These are phyloP conservation scores for Chalciporus pseudorubinellus DNA, from an alignment of 768 basidiomycete species.

Conservation along the genomic window DNA sequence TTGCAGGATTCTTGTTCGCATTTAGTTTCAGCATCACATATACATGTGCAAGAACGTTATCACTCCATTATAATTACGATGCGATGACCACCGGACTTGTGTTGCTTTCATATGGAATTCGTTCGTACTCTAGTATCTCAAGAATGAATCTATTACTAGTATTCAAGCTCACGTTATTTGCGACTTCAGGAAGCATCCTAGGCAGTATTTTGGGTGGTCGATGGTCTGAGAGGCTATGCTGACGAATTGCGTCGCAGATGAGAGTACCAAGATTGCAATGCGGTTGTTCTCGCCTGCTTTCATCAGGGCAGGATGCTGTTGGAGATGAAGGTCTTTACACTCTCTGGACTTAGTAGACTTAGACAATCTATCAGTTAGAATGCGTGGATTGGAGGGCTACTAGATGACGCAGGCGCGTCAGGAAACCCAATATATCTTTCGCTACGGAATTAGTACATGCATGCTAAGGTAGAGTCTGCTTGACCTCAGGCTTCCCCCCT, in stretches of 20 bases:
- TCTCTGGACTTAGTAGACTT: too few species aligned
- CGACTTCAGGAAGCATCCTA: conserved; percentile 40
- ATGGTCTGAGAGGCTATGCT: conserved; percentile 46
- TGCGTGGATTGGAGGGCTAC: too few species aligned
- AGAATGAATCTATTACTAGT: too few species aligned
- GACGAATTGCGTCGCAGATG: conserved; percentile 45
- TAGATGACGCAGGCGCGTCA: too few species aligned
- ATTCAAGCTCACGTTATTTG: neutral
- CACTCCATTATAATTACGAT: conserved; percentile 60
- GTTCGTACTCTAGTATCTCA: conserved; percentile 32
- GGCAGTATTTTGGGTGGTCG: conserved; percentile 60
- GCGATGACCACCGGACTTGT: conserved; percentile 76
- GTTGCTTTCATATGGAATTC: conserved; percentile 70
- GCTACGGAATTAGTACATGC: too few species aligned
- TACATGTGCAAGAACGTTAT: conserved; percentile 72
- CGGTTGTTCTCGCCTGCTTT: conserved; percentile 52
- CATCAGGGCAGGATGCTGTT: too few species aligned
- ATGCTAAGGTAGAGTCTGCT: too few species aligned
- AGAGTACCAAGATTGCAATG: conserved; percentile 61
- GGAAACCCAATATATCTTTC: too few species aligned
- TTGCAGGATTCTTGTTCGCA: conserved; percentile 64
- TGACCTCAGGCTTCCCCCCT: too few species aligned
- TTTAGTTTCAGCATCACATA: conserved; percentile 70
- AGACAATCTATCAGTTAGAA: too few species aligned
- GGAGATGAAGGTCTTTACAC: too few species aligned